Percentiles rank a stretch among this genome's conserved stretches.
These are phyloP conservation scores for Pseudisothecium myosuroides DNA, from an alignment of 225 moss, liverwort and hornwort species.

Conservation along the genomic window DNA sequence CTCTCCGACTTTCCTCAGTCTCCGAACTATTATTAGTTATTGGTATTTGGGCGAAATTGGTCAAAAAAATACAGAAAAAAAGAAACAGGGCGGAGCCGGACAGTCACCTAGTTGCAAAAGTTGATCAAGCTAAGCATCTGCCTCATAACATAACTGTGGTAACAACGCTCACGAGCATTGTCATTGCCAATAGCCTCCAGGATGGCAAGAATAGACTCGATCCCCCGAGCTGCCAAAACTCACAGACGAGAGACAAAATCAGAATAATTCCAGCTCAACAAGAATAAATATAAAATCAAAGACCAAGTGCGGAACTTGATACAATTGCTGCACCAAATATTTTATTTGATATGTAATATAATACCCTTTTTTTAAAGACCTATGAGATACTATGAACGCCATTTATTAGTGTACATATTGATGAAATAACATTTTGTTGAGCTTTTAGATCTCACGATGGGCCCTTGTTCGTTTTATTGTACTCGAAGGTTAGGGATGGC, in stretches of 20 bases:
- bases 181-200: neutral
- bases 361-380: neutral
- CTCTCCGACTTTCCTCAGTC: neutral
- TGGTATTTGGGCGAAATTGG: neutral
- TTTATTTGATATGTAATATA: accelerated
- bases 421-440: no score
- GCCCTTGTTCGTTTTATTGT: accelerated
- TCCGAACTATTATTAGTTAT: neutral
- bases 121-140: neutral
- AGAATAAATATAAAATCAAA: neutral
- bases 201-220: neutral
- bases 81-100: neutral
- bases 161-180: neutral
- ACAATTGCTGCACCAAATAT: neutral
- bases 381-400: neutral
- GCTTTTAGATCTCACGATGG: neutral
- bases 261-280: neutral
- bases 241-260: neutral
- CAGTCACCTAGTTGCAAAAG: neutral
- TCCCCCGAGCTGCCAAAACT: neutral
- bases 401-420: no score
- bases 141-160: neutral
- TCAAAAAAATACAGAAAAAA: neutral
- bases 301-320: neutral
- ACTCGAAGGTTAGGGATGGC: no score